Conservation (phyloP, 345 rosid species). For the Lepidium africanum region DNA sequence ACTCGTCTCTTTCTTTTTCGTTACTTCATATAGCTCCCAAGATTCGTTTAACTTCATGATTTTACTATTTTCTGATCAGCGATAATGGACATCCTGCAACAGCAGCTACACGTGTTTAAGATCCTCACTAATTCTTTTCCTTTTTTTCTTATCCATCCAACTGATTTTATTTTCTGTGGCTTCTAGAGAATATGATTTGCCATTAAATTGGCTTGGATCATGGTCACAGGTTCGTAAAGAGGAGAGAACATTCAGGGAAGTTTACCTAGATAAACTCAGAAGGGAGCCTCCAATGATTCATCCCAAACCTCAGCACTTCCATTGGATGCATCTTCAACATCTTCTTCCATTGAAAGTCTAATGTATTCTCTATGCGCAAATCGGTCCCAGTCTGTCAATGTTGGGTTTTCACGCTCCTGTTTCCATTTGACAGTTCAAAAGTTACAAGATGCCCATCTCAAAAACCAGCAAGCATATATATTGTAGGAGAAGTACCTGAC, state of each 20-base stretch:
- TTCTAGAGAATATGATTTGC: not conserved
- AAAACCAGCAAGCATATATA: not conserved
- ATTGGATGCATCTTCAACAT: constrained; percentile 94
- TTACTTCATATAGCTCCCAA: constrained; percentile 4
- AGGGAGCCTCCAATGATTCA: constrained; percentile 96
- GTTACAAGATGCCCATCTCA: not conserved
- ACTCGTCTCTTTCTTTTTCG: not conserved
- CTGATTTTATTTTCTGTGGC: not conserved
- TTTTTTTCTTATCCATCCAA: not conserved
- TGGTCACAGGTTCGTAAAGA: not conserved
- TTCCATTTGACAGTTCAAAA: not conserved
- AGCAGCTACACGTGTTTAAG: not conserved
- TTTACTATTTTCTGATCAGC: not conserved
- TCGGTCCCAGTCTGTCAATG: constrained; percentile 96
- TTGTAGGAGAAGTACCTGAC: constrained; percentile 49
- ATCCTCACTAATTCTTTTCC: not conserved
- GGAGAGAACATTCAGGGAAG: not conserved
- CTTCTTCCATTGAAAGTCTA: constrained; percentile 98
- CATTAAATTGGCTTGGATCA: not conserved
- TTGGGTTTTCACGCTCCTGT: constrained; percentile 94
- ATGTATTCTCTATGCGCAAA: constrained; percentile 97
- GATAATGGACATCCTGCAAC: constrained; percentile 2
- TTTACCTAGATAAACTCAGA: constrained; percentile 48
- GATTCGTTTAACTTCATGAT: not conserved
- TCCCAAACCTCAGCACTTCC: constrained; percentile 99